Percentiles rank a stretch among this genome's conserved stretches.
Conservation (phyloP, 208 protist genomes). For the Acanthamoeba sp. region DNA sequence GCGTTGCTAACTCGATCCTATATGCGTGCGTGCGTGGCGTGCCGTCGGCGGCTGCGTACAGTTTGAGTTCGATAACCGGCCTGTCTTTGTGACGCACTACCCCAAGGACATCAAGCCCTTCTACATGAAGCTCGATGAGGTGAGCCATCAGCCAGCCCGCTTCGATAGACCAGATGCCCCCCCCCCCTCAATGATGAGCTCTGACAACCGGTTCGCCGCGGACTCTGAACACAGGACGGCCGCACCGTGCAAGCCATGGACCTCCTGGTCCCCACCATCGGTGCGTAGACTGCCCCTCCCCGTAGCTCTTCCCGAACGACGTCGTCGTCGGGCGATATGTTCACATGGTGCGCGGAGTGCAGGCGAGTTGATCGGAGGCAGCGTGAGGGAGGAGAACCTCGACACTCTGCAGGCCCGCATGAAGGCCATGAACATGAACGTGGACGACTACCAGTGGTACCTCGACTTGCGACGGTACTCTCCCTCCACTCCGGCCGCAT, state of each 20-base stretch:
- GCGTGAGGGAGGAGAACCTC: slow-evolving; percentile 82
- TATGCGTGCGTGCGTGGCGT: too few species aligned
- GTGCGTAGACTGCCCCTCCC: not conserved
- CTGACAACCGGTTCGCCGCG: slow-evolving; percentile 73
- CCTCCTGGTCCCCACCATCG: slow-evolving; percentile 88
- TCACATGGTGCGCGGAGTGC: too few species aligned
- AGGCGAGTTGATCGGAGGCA: slow-evolving; percentile 90
- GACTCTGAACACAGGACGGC: not conserved
- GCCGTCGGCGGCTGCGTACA: not conserved
- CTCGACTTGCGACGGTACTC: slow-evolving; percentile 88
- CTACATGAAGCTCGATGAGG: slow-evolving; percentile 88
- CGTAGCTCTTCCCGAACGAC: not conserved
- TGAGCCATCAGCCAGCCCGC: too few species aligned
- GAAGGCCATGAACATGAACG: slow-evolving; percentile 63
- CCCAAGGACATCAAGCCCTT: slow-evolving; percentile 89
- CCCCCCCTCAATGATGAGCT: too few species aligned
- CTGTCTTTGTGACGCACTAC: slow-evolving; percentile 89
- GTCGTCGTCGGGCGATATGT: not conserved
- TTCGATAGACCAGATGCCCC: too few species aligned
- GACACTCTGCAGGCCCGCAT: slow-evolving; percentile 43
- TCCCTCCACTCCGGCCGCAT: not conserved
- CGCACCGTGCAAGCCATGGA: slow-evolving; percentile 82
- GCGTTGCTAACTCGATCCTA: too few species aligned
- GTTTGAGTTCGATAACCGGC: slow-evolving; percentile 68
- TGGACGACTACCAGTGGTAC: slow-evolving; percentile 83